Evolutionary conservation across 768 basidiomycete species (phyloP), one percentile per base, ranked within the genome.

Genomic region (Russula foetens): DNA sequence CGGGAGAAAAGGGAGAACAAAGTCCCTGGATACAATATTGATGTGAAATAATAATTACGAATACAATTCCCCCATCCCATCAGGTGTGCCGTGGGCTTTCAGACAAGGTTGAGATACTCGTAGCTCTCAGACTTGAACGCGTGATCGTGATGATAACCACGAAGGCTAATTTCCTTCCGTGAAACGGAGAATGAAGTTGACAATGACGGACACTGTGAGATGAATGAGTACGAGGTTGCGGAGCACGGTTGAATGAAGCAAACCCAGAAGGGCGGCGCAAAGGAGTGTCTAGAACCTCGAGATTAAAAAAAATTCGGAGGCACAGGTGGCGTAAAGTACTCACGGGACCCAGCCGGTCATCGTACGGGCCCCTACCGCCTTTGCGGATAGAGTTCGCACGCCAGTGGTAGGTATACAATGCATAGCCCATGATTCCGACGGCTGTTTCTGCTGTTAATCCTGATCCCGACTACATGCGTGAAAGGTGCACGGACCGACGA

Each of bases 371-470:
- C 59, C 90, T 82, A 11, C 94, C 92, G 49, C 96, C 91, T 38
- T 84, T 79, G 52, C 95, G 85, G 69, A 99, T 99, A 26, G 93
- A 90, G 28, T 84, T 83, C 7, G 96, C 97, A 64, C 97, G 84
- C 92, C 94, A 96, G 71, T 98, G 96, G 71, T 94, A 99, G 44
- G 93, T 92, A 67, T 88, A 88, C 15, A 99, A 75, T 2, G 97
- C 96, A 72, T 99, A 99, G 11, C 91, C 71, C 97, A 99, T 98
- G 61, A 98, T 93, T 23, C 84, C 91, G 84, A 98, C 90, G 39
- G 96, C 96, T 96, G 68, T 4, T 55, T 29, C 51, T 49, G 29
- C 51, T 8, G 53, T 56, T 49, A 59, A 51, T 33, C 45, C 48
- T 21, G 19, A 33, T 24, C 43, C 45, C 47, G 47, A 17, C 29